Evolutionary conservation across 1,284 basidiomycete species (phyloP).

Genomic region (Cystobasidium slooffiae): DNA sequence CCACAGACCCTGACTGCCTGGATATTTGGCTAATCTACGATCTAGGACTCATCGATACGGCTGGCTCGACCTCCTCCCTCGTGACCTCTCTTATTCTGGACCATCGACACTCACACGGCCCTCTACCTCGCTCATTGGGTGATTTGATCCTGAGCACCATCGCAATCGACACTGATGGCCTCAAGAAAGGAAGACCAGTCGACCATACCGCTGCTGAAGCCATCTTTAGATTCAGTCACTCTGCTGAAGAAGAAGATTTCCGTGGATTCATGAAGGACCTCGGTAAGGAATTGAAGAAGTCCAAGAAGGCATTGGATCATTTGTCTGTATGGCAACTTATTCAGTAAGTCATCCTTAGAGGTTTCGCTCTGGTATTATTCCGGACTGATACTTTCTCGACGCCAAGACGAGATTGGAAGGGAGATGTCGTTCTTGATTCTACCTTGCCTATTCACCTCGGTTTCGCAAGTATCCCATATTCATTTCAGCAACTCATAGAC

Average conservation of each 20-base stretch:
- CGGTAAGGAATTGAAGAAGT: slow-evolving; percentile 49
- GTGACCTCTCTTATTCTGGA: slow-evolving; percentile 53
- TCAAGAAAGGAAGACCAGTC: slow-evolving; percentile 47
- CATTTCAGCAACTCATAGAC: slow-evolving; percentile 34
- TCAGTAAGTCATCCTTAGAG: slow-evolving; percentile 13
- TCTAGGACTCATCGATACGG: slow-evolving; percentile 50
- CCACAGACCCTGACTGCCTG: slow-evolving; percentile 36
- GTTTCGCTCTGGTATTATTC: not conserved
- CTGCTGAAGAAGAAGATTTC: slow-evolving; percentile 41
- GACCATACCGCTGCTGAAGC: slow-evolving; percentile 30
- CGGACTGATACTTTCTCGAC: not conserved
- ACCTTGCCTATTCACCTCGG: slow-evolving; percentile 40
- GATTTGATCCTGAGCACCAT: slow-evolving; percentile 55
- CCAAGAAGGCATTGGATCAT: slow-evolving; percentile 53
- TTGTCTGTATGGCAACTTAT: slow-evolving; percentile 54
- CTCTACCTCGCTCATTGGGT: slow-evolving; percentile 54
- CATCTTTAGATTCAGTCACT: slow-evolving; percentile 35
- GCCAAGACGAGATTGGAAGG: slow-evolving; percentile 54
- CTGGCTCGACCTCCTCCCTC: slow-evolving; percentile 53
- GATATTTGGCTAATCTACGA: slow-evolving; percentile 40
- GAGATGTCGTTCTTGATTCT: slow-evolving; percentile 47
- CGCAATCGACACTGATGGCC: slow-evolving; percentile 54
- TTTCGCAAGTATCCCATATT: slow-evolving; percentile 40
- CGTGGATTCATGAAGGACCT: slow-evolving; percentile 51
- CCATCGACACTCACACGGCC: slow-evolving; percentile 52